Evolutionary conservation across 208 protist genomes (phyloP).

Genomic region (Wallacemonas rigidus): DNA sequence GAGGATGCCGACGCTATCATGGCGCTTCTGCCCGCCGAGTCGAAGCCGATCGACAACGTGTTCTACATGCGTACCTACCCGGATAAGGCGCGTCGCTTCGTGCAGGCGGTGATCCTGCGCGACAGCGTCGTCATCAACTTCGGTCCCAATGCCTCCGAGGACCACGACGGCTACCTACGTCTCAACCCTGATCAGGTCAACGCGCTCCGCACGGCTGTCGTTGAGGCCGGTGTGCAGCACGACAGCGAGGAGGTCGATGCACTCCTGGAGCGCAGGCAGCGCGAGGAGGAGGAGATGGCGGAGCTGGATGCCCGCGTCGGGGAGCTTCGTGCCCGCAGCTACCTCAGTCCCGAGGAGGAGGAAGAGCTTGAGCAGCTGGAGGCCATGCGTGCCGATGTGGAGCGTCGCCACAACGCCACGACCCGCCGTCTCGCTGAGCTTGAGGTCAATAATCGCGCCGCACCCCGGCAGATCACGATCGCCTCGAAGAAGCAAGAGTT

Average conservation of each 20-base stretch:
- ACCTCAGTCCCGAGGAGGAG: conserved; percentile 66
- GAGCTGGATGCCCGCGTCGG: conserved; percentile 56
- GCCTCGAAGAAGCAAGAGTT: conserved; percentile 35
- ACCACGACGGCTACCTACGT: conserved; percentile 56
- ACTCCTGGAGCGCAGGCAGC: conserved; percentile 43
- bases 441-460: conserved; percentile 59
- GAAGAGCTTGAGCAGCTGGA: conserved; percentile 77
- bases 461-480: conserved; percentile 50
- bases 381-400: conserved; percentile 43
- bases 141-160: conserved; percentile 39
- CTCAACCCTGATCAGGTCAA: conserved; percentile 44
- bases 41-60: conserved; percentile 43
- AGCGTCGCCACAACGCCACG: conserved; percentile 58
- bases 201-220: conserved; percentile 37
- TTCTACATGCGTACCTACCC: conserved; percentile 62
- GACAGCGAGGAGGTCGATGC: conserved; percentile 71
- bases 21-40: conserved; percentile 37
- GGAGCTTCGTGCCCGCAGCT: conserved; percentile 43
- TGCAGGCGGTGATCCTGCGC: conserved; percentile 67
- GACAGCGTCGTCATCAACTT: conserved; percentile 67
- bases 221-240: conserved; percentile 43
- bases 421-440: conserved; percentile 59
- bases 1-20: conserved; percentile 18
- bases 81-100: conserved; percentile 46
- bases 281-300: conserved; percentile 61